Evolutionary conservation across 495 filamentous ascomycete species (phyloP), one percentile per base, ranked within the genome.

Genomic region (Tuber brumale): DNA sequence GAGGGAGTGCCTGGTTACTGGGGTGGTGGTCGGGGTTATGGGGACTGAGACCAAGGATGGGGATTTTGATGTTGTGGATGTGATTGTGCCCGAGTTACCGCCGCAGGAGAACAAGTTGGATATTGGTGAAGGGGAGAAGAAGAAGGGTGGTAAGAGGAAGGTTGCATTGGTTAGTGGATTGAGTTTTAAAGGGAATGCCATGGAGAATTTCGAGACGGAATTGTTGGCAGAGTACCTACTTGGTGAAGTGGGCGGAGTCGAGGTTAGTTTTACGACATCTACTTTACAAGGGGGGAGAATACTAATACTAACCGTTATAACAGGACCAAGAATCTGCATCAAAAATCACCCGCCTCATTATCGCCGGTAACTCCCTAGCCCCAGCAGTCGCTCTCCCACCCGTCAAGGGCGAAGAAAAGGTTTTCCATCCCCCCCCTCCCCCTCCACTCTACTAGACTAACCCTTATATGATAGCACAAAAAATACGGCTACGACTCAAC

Each of bases 401-500:
- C 42, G n/a, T 72, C 44, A 72, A 71, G 37, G 71, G 83, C 35
- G 83, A 82, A 84, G 39, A 76, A 75, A 39, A 75, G 76, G 72
- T 46, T 1, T 21, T 18, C 8, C 39, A 12, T 42, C 21, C 70
- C 43, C 39, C 31, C 43, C 39, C 31, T 14, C 4, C 35, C 70
- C 70, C 37, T 19, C 5, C 16, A 16, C 43, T 21, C 35, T 12
- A 27, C 43, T 23, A 7, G 12, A 14, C 43, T 31, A 16, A 71
- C 21, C 70, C 70, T 41, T 16, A n/a, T 35, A 27, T 35, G 7
- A 84, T 83, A 73, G 41, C 27, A 69, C 41, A 97, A 95, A 82
- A 97, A 95, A 78, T 98, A 98, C 85, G 95, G 96, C 72, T 98
- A 98, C 85, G 95, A 98, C 83, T 89, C 92, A 73, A 89, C 90